Percentiles rank a stretch among this genome's conserved stretches.
Conservation (phyloP, 2,329 filamentous ascomycete genomes). For the Didymosphaeria variabile region DNA sequence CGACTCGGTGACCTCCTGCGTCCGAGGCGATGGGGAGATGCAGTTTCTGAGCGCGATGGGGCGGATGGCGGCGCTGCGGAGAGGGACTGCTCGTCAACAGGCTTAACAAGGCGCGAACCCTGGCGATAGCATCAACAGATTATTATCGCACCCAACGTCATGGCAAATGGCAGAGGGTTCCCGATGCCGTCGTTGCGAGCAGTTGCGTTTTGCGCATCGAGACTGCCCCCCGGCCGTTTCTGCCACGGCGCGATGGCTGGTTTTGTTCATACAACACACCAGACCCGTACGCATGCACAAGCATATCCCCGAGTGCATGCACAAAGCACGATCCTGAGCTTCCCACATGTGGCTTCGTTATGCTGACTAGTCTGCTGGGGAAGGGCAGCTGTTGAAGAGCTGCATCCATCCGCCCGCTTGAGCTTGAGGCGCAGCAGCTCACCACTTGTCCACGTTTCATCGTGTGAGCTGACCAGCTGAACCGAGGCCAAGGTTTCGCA, state of each 20-base stretch:
- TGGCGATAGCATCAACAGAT: conserved; percentile 18
- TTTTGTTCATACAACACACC: not conserved
- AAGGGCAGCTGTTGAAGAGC: not conserved
- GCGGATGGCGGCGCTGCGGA: conserved; percentile 13
- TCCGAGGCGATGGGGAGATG: not conserved
- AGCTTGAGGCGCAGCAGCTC: conserved; percentile 12
- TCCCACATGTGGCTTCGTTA: too few relatives aligned
- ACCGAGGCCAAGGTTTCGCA: not conserved
- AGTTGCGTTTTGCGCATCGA: conserved; percentile 16
- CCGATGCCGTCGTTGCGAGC: not conserved
- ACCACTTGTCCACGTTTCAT: conserved; percentile 12
- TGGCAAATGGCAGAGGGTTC: conserved; percentile 17
- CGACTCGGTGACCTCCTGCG: conserved; percentile 5
- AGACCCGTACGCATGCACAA: not conserved
- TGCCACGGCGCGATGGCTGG: not conserved
- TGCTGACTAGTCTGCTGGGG: too few relatives aligned
- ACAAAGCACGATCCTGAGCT: too few relatives aligned
- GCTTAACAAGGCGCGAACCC: conserved; percentile 26
- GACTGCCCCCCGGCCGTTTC: not conserved
- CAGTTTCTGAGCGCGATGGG: not conserved
- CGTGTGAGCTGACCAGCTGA: conserved; percentile 13
- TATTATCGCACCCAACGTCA: conserved; percentile 22
- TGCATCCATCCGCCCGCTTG: too few relatives aligned
- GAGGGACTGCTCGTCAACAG: conserved; percentile 15
- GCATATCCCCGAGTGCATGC: not conserved